Conservation (phyloP, 2,329 filamentous ascomycete species). For the Colletotrichum liaoningense region DNA sequence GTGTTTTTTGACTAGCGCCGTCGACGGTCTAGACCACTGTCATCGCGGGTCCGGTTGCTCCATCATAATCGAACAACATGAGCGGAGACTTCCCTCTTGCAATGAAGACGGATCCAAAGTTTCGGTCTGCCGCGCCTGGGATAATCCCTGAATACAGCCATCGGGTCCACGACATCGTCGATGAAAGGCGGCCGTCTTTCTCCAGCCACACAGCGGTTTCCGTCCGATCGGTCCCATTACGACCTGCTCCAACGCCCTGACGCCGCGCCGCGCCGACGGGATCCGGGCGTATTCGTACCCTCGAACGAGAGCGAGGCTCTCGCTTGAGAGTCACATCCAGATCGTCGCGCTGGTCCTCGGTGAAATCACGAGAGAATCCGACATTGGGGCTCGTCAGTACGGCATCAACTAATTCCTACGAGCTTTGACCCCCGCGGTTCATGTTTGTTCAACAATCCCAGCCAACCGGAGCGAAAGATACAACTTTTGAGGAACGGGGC, state of each 20-base stretch:
- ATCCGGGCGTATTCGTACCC: conserved; percentile 10
- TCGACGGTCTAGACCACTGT: conserved; percentile 3
- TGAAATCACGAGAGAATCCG: neutral
- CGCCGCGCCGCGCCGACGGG: conserved; percentile 19
- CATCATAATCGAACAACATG: conserved; percentile 2
- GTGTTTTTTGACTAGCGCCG: conserved; percentile 9
- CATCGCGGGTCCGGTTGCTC: neutral
- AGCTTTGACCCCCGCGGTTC: neutral
- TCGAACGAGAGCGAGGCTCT: neutral
- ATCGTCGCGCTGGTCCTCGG: neutral
- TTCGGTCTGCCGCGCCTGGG: neutral
- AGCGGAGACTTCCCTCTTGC: neutral
- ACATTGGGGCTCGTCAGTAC: neutral
- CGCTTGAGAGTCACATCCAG: neutral
- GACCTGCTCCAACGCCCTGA: conserved; percentile 9
- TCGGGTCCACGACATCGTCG: neutral
- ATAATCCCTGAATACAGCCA: neutral
- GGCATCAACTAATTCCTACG: neutral
- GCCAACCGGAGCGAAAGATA: neutral
- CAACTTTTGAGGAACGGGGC: neutral
- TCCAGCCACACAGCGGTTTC: conserved; percentile 5
- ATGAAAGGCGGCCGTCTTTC: neutral
- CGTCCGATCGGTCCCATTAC: conserved; percentile 5
- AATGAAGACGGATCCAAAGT: conserved; percentile 1
- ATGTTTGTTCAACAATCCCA: neutral